Base-by-base conservation (phyloP, 495 filamentous ascomycete genomes). In the Penicillium desertorum region DNA sequence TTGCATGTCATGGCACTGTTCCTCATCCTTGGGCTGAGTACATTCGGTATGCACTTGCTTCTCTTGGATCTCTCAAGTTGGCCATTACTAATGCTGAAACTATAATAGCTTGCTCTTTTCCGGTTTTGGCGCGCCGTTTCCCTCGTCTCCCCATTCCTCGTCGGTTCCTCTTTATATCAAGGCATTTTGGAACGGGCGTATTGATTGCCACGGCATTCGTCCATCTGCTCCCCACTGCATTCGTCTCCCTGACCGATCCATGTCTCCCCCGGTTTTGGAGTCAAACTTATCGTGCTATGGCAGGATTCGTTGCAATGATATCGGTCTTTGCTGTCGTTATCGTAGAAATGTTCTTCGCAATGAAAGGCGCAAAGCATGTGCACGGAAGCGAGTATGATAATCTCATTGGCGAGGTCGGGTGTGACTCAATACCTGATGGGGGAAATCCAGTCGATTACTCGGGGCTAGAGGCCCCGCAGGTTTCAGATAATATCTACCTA, bases 121-220 rank as follows among this genome's bases (percentile, higher is more conserved):
- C 80, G 4, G 74, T 82, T n/a, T 64, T 82, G 39, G 77, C 77
- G 10, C 79, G 77, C 53, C 77, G 76, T 16, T 82, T 80, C 59
- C 79, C 78, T 19, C 58, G 67, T 39, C 57, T 74, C 55, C 77
- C 78, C 0, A 78, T 81, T 51, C 77, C 78, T 32, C 77, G 75
- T 25, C 74, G 70, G 12, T 84, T 85, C 60, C 76, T 92, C 59
- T 91, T 91, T 71, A 69, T 88, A 45, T 89, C 87, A 29, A 87
- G 89, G 50, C 88, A 93, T 71, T 92, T 95, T 61, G 90, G 90
- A 37, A 94, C 90, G 5, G 90, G 90, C 22, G 90, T 95, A 9
- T 74, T 95, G 30, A 88, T 94, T 58, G 89, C 90, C 19, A 92
- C 90, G n/a, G 90, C 90, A 43, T 95, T 95, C 65, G 90, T 94